Evolutionary conservation across 148 eudicot genomes (phyloP).

Genomic region (Polygonum aviculare): DNA sequence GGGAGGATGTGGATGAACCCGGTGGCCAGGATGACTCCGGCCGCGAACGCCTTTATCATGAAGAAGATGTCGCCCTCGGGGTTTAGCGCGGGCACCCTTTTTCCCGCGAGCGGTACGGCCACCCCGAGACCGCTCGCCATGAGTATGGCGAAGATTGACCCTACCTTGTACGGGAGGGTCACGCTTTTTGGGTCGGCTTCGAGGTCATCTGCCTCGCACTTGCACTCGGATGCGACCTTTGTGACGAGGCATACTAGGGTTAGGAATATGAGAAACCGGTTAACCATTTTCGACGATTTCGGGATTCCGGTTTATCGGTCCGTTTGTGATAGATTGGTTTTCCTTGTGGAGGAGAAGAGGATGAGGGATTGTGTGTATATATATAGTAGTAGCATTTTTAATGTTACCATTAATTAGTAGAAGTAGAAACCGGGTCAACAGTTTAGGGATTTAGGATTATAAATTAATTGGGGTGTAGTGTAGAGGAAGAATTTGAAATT

Average conservation of each 20-base stretch:
- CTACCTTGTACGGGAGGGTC: conserved; percentile 39
- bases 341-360: too few relatives aligned
- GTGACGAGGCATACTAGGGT: conserved; percentile 10
- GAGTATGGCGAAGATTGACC: conserved; percentile 51
- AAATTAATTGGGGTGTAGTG: too few relatives aligned
- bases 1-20: conserved; percentile 84
- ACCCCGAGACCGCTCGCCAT: conserved; percentile 53
- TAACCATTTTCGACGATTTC: not conserved
- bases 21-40: conserved; percentile 73
- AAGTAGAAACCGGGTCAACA: too few relatives aligned
- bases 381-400: too few relatives aligned
- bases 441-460: too few relatives aligned
- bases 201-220: conserved; percentile 17
- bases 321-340: not conserved
- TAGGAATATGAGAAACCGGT: not conserved
- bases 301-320: not conserved
- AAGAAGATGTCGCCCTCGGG: conserved; percentile 56
- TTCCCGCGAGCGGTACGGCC: conserved; percentile 43
- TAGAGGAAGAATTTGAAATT: too few relatives aligned
- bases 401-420: too few relatives aligned
- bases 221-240: conserved; percentile 27
- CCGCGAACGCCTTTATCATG: conserved; percentile 83
- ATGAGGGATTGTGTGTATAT: not conserved
- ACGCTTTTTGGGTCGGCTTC: conserved; percentile 14
- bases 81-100: conserved; percentile 17